A percentile compares a stretch with the other conserved stretches of the same genome.
These are phyloP conservation scores for Corrigiola litoralis DNA, from an alignment of 179 eudicot genomes.

Conservation along the genomic window DNA sequence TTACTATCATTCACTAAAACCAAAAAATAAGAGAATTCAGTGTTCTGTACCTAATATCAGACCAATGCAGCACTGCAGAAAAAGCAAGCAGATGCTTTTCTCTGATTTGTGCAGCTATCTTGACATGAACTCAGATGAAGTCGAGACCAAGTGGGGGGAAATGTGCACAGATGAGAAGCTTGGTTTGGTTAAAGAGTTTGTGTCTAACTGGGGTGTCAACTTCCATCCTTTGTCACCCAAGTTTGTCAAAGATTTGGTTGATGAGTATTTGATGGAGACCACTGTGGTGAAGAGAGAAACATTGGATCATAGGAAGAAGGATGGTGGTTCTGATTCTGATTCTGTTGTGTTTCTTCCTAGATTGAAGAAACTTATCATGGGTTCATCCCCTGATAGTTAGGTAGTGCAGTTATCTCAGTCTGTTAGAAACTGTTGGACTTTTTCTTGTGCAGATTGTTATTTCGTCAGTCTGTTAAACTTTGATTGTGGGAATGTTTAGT, in stretches of 20 bases:
- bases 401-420: background rate
- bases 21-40: too few relatives aligned
- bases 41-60: too few relatives aligned
- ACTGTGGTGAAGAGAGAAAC: background rate
- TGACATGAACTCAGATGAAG: constrained; percentile 30
- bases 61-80: too few relatives aligned
- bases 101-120: constrained; percentile 42
- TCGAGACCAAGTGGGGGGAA: constrained; percentile 36
- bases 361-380: constrained; percentile 44
- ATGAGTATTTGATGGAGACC: constrained; percentile 35
- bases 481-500: too few relatives aligned
- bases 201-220: constrained; percentile 52
- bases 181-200: constrained; percentile 51
- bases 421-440: background rate
- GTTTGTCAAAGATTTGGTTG: constrained; percentile 53
- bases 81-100: constrained; percentile 48
- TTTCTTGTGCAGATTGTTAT: too few relatives aligned
- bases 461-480: too few relatives aligned
- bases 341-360: constrained; percentile 23
- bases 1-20: too few relatives aligned
- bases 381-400: constrained; percentile 8
- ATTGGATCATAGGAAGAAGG: background rate
- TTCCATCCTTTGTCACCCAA: constrained; percentile 63
- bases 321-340: background rate
- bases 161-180: constrained; percentile 48